Evolutionary conservation across 768 basidiomycete species (phyloP).

Genomic region (Pluteus cervinus): DNA sequence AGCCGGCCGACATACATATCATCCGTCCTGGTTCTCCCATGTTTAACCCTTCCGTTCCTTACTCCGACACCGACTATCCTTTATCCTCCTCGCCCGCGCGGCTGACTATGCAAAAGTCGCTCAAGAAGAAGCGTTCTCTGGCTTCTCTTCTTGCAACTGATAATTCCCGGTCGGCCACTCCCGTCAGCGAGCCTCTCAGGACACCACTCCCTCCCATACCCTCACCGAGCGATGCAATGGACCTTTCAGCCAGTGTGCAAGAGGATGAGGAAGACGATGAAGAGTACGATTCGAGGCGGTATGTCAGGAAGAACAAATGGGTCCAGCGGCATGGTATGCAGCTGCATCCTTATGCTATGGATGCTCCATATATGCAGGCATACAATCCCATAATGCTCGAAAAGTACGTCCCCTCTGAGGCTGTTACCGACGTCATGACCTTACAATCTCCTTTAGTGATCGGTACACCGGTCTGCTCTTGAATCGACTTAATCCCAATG

Average conservation of each 20-base stretch:
- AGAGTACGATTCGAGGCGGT: constrained; percentile 7
- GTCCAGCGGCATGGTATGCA: constrained; percentile 38
- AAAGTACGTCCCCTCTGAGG: constrained; percentile 36
- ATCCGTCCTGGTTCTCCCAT: too few relatives aligned
- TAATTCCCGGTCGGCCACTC: constrained; percentile 5
- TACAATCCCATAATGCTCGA: constrained; percentile 53
- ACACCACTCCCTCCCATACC: constrained; percentile 7
- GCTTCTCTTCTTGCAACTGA: constrained; percentile 19
- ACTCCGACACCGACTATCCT: constrained; percentile 6
- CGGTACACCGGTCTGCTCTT: constrained; percentile 49
- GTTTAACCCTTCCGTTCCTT: too few relatives aligned
- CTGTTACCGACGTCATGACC: constrained; percentile 1
- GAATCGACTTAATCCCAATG: constrained; percentile 43
- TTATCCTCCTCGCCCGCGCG: background rate
- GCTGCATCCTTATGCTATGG: constrained; percentile 45
- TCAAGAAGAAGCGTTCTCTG: constrained; percentile 34
- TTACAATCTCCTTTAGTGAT: constrained; percentile 40
- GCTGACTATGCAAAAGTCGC: constrained; percentile 1
- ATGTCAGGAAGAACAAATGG: constrained; percentile 33
- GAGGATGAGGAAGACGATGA: constrained; percentile 16
- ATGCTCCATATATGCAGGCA: constrained; percentile 60
- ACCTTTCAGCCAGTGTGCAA: too few relatives aligned
- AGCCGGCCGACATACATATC: too few relatives aligned
- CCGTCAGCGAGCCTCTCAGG: constrained; percentile 8
- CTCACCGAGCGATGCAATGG: too few relatives aligned